Evolutionary conservation across 2,329 filamentous ascomycete genomes (phyloP), one percentile per base, ranked within the genome.

Genomic region (Fusarium sterilihyphosum): DNA sequence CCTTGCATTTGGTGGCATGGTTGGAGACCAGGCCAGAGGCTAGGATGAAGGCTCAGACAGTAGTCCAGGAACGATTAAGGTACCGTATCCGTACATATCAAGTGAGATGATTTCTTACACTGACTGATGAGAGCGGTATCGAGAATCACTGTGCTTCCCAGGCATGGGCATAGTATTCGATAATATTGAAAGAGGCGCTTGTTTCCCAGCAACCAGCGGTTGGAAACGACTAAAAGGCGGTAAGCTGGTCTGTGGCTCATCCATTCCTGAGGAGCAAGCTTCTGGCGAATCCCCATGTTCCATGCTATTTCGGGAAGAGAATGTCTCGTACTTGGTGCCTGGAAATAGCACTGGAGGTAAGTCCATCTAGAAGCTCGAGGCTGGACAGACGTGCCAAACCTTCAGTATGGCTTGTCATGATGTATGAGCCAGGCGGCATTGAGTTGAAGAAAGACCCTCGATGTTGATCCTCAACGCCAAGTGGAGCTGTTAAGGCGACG

Each of bases 1-100:
- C 77, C 77, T 78, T 78, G 77, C 77, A 78, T 77, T 65, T 77
- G 65, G 75, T 78, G 77, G 73, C 77, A 78, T 78, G 69, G 73
- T 73, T 78, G 61, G 66, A 71, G 73, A 71, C 73, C 64, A 64
- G 74, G 63, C 60, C 71, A 71, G 72, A 78, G 64, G 63, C 70
- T 74, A 71, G 71, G 61, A 70, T 49, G 71, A 71, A 68, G 59
- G 64, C 62, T 67, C 57, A 57, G 73, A 61, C 70, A 70, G 67
- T 76, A 65, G 67, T 49, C 61, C 76, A 78, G 76, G 76, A 76
- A 78, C 76, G 56, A 77, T 68, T 46, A 61, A 67, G 63, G 74
- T 67, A 72, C 74, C 49, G 37, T 47, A 59, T 66, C 74, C 49
- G 37, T 47, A 59, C 70, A 61, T 74, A 44, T 61, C 43, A 22